Evolutionary conservation across 164 flowering plant species (phyloP).

Genomic region (Chimonanthus salicifolius): DNA sequence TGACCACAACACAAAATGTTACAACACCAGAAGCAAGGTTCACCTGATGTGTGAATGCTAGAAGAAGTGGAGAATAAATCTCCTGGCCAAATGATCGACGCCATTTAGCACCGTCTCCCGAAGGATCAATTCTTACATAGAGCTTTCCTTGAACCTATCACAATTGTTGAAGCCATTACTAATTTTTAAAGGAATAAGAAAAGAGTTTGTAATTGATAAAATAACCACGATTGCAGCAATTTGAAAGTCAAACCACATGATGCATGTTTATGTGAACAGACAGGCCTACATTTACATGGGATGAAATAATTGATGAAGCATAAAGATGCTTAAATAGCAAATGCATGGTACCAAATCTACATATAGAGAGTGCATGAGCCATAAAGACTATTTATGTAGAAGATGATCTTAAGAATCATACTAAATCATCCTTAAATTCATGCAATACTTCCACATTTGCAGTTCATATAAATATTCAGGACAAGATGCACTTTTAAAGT

Average conservation of each 20-base stretch:
- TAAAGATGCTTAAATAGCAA: too few relatives aligned
- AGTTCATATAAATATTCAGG: too few relatives aligned
- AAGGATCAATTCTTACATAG: conserved; percentile 67
- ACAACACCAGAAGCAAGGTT: conserved; percentile 8
- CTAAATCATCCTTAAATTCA: not conserved
- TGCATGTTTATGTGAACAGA: not conserved
- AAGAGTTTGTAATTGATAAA: too few relatives aligned
- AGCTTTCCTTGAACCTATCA: conserved; percentile 78
- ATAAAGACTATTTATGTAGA: too few relatives aligned
- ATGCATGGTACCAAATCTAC: too few relatives aligned
- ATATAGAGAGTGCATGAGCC: too few relatives aligned
- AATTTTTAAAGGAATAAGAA: too few relatives aligned
- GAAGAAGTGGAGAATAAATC: conserved; percentile 90
- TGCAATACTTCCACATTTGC: not conserved
- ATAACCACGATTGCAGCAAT: too few relatives aligned
- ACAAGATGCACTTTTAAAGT: too few relatives aligned
- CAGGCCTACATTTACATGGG: too few relatives aligned
- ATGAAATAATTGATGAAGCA: too few relatives aligned
- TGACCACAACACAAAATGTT: not conserved
- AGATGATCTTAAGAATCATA: not conserved
- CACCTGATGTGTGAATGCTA: conserved; percentile 87
- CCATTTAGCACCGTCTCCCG: conserved; percentile 97
- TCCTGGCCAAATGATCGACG: conserved; percentile 92
- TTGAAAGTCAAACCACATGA: not conserved
- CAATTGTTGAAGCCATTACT: not conserved